phyloP scores from a whole-genome alignment of 495 filamentous ascomycete genomes.

The Rusavskia elegans region DNA sequence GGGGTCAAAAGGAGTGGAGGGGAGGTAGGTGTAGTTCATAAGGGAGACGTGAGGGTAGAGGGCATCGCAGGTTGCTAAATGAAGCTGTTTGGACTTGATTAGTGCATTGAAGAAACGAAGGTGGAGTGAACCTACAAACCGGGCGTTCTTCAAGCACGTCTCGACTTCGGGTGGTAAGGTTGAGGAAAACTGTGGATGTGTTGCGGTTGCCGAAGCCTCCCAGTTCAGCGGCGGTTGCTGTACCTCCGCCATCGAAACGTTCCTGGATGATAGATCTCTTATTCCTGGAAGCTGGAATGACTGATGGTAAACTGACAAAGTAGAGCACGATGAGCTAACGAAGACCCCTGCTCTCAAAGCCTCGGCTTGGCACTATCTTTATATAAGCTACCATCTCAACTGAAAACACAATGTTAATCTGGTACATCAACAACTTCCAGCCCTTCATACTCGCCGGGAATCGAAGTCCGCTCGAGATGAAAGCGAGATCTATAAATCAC shows the following conservation, averaged over 20 bases:
- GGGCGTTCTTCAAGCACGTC: constrained; percentile 80
- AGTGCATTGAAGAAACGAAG: too few relatives aligned
- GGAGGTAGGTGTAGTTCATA: constrained; percentile 98
- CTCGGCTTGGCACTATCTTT: too few relatives aligned
- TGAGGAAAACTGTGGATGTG: constrained; percentile 48
- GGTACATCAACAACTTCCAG: too few relatives aligned
- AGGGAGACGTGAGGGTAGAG: constrained; percentile 85
- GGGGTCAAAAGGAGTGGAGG: constrained; percentile 56
- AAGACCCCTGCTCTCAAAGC: too few relatives aligned
- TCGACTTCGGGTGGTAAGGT: constrained; percentile 71
- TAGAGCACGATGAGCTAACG: too few relatives aligned
- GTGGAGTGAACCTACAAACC: constrained; percentile 49
- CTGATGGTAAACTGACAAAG: too few relatives aligned
- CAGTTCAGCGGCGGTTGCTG: constrained; percentile 48
- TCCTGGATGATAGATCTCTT: not conserved
- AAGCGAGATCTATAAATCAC: too few relatives aligned
- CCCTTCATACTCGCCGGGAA: too few relatives aligned
- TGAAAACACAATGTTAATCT: too few relatives aligned
- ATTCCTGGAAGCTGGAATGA: too few relatives aligned
- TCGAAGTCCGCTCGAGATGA: too few relatives aligned
- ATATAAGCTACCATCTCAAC: too few relatives aligned
- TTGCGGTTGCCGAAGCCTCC: constrained; percentile 57
- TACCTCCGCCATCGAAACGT: constrained; percentile 25
- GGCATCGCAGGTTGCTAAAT: constrained; percentile 75
- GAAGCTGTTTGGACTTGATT: constrained; percentile 42